A percentile compares a stretch with the other conserved stretches of the same genome.
These are phyloP conservation scores for Elsinoe necatrix DNA, from an alignment of 2,329 filamentous ascomycete species.

Conservation along the genomic window DNA sequence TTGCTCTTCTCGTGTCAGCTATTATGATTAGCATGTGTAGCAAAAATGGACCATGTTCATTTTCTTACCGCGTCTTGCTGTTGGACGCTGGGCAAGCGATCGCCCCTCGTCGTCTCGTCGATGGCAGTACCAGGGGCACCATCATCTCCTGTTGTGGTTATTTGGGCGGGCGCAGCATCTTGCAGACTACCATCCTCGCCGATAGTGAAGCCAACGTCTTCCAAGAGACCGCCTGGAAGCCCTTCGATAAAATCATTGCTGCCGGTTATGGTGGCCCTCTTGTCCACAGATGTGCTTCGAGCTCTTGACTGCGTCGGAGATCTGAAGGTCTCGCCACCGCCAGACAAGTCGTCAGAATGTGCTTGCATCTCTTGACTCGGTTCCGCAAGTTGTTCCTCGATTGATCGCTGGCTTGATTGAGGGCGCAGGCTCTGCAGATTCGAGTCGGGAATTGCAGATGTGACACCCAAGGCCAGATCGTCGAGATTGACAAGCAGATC, in stretches of 20 bases:
- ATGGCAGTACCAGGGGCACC: not conserved
- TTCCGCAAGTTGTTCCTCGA: not conserved
- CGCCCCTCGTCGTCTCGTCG: not conserved
- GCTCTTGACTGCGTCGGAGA: not conserved
- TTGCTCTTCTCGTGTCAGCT: not conserved
- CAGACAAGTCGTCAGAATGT: not conserved
- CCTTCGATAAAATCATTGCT: slow-evolving; percentile 5
- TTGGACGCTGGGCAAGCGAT: not conserved
- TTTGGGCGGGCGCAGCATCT: slow-evolving; percentile 26
- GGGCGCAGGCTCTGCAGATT: not conserved
- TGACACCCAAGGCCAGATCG: slow-evolving; percentile 41
- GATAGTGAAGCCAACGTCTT: slow-evolving; percentile 44
- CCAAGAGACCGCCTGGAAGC: slow-evolving; percentile 28
- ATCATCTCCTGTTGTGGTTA: not conserved
- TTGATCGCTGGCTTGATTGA: not conserved
- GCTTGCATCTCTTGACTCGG: not conserved
- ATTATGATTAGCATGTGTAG: not conserved
- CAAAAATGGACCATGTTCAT: not conserved
- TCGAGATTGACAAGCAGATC: slow-evolving; percentile 52
- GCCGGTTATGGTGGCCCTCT: not conserved
- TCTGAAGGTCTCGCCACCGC: not conserved
- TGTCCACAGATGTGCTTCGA: not conserved
- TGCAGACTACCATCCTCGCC: slow-evolving; percentile 54
- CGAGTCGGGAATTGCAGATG: slow-evolving; percentile 21
- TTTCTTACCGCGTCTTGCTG: not conserved